These are phyloP conservation scores for Geranium rotundifolium DNA, from an alignment of 345 rosid species.

Conservation along the genomic window DNA sequence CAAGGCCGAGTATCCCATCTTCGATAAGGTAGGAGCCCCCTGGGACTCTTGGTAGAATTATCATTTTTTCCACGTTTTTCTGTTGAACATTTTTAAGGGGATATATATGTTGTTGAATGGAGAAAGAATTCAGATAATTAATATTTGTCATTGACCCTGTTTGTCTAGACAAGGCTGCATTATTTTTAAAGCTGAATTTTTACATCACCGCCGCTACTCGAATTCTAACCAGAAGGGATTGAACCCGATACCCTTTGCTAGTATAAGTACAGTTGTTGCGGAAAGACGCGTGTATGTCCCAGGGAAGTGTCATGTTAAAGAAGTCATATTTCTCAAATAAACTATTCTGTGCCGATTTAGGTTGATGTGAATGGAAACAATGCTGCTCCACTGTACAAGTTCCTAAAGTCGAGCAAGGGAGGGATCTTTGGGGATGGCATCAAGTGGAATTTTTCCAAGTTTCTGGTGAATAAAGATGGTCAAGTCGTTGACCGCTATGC, in stretches of 20 bases:
- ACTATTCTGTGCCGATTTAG: slow-evolving; percentile 19
- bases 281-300: not conserved
- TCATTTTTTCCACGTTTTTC: no score
- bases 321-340: not conserved
- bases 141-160: no score
- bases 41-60: no score
- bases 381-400: slow-evolving; percentile 74
- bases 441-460: slow-evolving; percentile 91
- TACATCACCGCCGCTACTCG: no score
- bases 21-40: slow-evolving; percentile 53
- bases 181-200: no score
- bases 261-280: no score
- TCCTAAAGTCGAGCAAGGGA: slow-evolving; percentile 75
- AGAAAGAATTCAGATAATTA: no score
- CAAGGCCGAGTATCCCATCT: slow-evolving; percentile 89
- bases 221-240: no score
- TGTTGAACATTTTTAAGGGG: no score
- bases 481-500: slow-evolving; percentile 74
- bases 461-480: slow-evolving; percentile 69
- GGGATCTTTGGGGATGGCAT: slow-evolving; percentile 55
- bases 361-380: slow-evolving; percentile 74
- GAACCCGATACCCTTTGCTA: no score
- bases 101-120: no score
- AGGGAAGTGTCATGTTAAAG: not conserved
- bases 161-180: no score